phyloP scores from a whole-genome alignment of 208 protist species.

The Porcisia deanei region DNA sequence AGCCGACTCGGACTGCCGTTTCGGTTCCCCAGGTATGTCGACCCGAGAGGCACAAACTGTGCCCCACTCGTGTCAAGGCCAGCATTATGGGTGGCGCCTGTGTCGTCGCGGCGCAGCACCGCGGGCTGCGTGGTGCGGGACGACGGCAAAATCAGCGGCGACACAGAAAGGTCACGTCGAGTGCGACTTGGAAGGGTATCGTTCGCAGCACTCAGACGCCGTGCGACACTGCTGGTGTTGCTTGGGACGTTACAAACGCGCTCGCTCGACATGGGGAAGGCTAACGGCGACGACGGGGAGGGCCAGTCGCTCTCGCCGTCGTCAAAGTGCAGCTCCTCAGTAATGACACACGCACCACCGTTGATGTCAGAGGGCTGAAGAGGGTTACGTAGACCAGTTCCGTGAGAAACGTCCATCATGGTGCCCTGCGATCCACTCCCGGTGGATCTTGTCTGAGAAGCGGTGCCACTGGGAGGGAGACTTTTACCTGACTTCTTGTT shows the following conservation, averaged over 20 bases:
- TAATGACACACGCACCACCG: background rate
- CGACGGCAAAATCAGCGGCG: conserved; percentile 15
- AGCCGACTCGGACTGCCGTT: conserved; percentile 17
- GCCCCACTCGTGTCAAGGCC: conserved; percentile 11
- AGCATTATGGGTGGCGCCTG: background rate
- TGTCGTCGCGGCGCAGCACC: conserved; percentile 6
- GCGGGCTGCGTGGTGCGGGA: conserved; percentile 5
- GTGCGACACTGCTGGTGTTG: background rate
- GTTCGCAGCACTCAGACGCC: background rate
- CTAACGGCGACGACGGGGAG: background rate
- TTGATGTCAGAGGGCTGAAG: conserved; percentile 7
- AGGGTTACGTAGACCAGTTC: background rate
- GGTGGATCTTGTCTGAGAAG: background rate
- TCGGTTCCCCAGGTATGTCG: background rate
- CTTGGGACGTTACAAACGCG: background rate
- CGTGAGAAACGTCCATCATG: background rate
- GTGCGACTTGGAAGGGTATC: conserved; percentile 7
- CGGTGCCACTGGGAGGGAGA: background rate
- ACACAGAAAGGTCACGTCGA: conserved; percentile 12
- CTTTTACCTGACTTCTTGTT: conserved; percentile 10
- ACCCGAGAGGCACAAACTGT: conserved; percentile 26
- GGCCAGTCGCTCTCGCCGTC: conserved; percentile 25
- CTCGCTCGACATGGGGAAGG: background rate
- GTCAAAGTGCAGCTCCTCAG: conserved; percentile 2
- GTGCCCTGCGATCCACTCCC: background rate